These are phyloP conservation scores for Gossypium australe DNA, from an alignment of 345 rosid genomes.

Conservation along the genomic window DNA sequence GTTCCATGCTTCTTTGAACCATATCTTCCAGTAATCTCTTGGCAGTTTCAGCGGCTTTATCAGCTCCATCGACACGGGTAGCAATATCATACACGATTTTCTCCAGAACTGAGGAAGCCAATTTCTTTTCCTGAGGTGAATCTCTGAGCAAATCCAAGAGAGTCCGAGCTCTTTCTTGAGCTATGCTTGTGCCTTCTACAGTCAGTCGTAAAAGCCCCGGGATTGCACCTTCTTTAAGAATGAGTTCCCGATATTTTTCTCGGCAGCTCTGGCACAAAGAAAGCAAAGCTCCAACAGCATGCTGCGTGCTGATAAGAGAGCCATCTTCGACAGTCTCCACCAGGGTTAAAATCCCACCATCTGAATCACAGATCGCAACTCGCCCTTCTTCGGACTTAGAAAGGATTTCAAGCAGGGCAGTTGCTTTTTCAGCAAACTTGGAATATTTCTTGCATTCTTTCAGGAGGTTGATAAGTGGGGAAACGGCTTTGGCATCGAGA, in stretches of 20 bases:
- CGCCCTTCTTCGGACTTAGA: slow-evolving; percentile 62
- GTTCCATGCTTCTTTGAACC: slow-evolving; percentile 71
- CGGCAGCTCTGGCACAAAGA: slow-evolving; percentile 51
- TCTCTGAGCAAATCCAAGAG: slow-evolving; percentile 70
- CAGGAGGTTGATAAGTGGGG: slow-evolving; percentile 62
- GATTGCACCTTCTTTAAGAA: slow-evolving; percentile 72
- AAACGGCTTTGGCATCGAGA: slow-evolving; percentile 51
- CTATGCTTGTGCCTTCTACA: slow-evolving; percentile 55
- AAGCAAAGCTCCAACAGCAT: slow-evolving; percentile 61
- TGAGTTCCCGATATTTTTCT: slow-evolving; percentile 55
- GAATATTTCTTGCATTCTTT: slow-evolving; percentile 72
- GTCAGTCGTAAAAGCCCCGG: slow-evolving; percentile 69
- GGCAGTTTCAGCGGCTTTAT: slow-evolving; percentile 66
- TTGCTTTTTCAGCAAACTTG: slow-evolving; percentile 66
- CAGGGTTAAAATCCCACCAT: slow-evolving; percentile 58
- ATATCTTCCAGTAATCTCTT: slow-evolving; percentile 60
- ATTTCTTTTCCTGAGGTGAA: slow-evolving; percentile 50
- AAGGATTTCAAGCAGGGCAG: slow-evolving; percentile 59
- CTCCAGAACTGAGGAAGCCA: slow-evolving; percentile 48
- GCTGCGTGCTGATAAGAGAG: slow-evolving; percentile 53
- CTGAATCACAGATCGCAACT: slow-evolving; percentile 42
- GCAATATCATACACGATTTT: slow-evolving; percentile 62
- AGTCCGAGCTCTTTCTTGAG: slow-evolving; percentile 57
- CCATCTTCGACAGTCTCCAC: slow-evolving; percentile 79
- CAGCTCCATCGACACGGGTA: slow-evolving; percentile 49